Conservation (phyloP, 2,329 filamentous ascomycete species). For the Paracoccidioides lutzii region DNA sequence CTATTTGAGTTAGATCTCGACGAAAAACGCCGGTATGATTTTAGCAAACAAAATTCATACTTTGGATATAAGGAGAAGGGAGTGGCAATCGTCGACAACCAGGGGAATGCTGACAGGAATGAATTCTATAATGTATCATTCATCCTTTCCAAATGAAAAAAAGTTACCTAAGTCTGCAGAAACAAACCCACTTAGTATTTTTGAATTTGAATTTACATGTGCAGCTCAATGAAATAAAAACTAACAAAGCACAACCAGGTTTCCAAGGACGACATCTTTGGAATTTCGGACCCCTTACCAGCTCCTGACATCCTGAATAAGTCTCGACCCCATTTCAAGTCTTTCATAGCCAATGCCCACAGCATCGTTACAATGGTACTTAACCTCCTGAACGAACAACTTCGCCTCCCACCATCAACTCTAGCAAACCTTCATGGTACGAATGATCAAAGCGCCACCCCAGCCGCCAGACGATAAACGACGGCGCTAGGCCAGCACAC, state of each 20-base stretch:
- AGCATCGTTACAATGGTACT: conserved; percentile 35
- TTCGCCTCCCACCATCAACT: conserved; percentile 31
- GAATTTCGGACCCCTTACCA: conserved; percentile 26
- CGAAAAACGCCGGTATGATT: conserved; percentile 45
- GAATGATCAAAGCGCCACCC: conserved; percentile 39
- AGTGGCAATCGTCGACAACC: conserved; percentile 33
- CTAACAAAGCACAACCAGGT: conserved; percentile 20
- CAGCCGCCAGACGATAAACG: conserved; percentile 31
- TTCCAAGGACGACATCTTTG: conserved; percentile 41
- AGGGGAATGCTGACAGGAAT: conserved; percentile 39
- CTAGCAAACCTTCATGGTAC: conserved; percentile 40
- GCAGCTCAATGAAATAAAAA: neutral
- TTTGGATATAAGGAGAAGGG: conserved; percentile 43
- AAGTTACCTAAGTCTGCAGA: neutral
- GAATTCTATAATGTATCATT: conserved; percentile 42
- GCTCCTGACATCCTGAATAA: conserved; percentile 30
- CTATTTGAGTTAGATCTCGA: conserved; percentile 38
- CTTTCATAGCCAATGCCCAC: conserved; percentile 36
- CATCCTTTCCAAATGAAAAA: neutral
- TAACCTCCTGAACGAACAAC: conserved; percentile 31
- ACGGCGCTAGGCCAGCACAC: conserved; percentile 42
- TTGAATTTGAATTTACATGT: neutral
- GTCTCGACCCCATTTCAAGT: conserved; percentile 26
- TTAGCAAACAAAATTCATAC: conserved; percentile 38
- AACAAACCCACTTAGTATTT: neutral